Percentiles rank a stretch among this genome's conserved stretches.
Conservation (phyloP, 352 stramenopile genomes). For the Globisporangium heterothallicum region DNA sequence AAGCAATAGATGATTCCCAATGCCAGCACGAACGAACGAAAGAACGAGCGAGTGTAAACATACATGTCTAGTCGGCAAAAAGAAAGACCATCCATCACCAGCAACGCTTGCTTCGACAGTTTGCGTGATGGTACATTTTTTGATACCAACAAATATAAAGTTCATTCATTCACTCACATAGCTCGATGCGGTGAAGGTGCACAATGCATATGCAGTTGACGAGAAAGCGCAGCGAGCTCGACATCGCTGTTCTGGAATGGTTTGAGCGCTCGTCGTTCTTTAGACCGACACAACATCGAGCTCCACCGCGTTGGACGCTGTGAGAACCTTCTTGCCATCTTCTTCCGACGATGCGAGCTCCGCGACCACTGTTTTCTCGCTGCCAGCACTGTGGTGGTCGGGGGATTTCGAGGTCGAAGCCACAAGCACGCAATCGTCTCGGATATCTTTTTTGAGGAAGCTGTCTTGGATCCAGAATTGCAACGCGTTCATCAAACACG, state of each 20-base stretch:
- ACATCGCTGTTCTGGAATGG: too few species aligned
- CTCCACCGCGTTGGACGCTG: neutral
- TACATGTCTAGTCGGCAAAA: neutral
- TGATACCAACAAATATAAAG: neutral
- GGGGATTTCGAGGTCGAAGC: constrained; percentile 22
- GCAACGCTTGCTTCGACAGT: neutral
- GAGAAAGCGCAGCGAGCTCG: too few species aligned
- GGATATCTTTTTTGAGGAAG: constrained; percentile 85
- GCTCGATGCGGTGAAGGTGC: neutral
- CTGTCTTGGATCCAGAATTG: constrained; percentile 90
- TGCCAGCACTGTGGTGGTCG: constrained; percentile 6
- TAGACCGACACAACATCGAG: neutral
- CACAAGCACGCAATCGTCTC: constrained; percentile 50
- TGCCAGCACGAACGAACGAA: neutral
- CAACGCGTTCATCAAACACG: constrained; percentile 84
- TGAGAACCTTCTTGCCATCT: constrained; percentile 4
- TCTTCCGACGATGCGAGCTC: constrained; percentile 14
- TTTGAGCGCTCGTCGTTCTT: too few species aligned
- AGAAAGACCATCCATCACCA: neutral
- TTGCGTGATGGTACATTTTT: neutral
- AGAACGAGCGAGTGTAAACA: neutral
- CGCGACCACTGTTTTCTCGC: constrained; percentile 14
- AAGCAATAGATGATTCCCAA: constrained; percentile 19
- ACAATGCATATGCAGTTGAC: too few species aligned
- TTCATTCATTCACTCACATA: neutral